Evolutionary conservation across 305 asterid species (phyloP), one percentile per base, ranked within the genome.

Genomic region (Rubia occidens): DNA sequence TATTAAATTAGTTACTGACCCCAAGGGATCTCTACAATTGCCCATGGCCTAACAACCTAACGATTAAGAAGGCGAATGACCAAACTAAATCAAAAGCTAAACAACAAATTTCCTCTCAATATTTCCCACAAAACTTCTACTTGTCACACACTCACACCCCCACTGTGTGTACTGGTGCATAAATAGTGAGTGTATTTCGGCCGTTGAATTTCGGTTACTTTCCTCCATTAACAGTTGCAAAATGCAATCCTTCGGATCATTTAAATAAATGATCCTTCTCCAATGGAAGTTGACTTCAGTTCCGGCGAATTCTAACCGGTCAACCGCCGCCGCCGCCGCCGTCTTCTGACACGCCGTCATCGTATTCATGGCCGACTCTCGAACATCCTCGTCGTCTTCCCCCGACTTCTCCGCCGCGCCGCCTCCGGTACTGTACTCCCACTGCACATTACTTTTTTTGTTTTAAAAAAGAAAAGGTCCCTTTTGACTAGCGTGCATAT

Each of bases 341-440:
- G n/a, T n/a, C n/a, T 42, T 39, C 56, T 75, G 69, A 20, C 54
- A 71, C 73, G 66, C 66, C 69, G 4, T 4, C 43, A 24, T 39
- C 68, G 11, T 32, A 32, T 32, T 43, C 58, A 91, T 91, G 97
- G 83, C 79, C 72, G 86, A 85, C 77, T 82, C 84, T 37, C 85
- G 59, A 10, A 78, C 84, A 63, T 82, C 87, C 13, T 75, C 91
- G 2, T 74, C 95, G 15, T 77, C 85, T n/a, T 88, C 95, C 55
- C 88, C 85, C 72, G 85, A 88, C 70, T 95, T 80, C 77, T 87
- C 92, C 79, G 86, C 82, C 53, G 83, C 83, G 37, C 78, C 87
- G 10, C 84, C 83, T 44, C 42, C 80, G 86, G 96, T 86, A 83
- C 17, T 56, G 58, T 51, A 51, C 58, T 37, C 11, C 26, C 6